Base-by-base conservation (phyloP, 2,329 filamentous ascomycete genomes). In the Alternaria hordeiaustralica region DNA sequence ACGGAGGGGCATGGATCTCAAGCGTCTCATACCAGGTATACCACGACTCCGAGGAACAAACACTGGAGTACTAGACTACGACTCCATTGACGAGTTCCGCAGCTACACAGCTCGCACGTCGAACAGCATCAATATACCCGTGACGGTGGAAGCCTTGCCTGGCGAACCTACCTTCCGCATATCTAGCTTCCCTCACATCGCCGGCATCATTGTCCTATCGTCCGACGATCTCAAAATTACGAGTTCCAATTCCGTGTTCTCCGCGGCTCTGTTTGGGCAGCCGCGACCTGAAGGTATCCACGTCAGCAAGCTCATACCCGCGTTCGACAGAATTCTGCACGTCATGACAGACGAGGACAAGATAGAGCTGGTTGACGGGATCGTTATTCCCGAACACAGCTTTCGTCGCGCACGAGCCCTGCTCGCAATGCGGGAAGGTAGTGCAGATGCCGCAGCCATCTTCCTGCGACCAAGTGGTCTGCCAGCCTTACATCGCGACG, bases 141-240 rank as follows among this genome's bases (percentile, higher is more conserved):
- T 93, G 60, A 92, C 91, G 0, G 86, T 99, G 54, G 89, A 94
- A 63, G 90, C 92, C 74, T 83, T 92, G 3, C 86, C 88, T 33
- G 89, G 87, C 45, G 85, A 90, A 70, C 86, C 88, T 18, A 89
- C 92, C 68, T 87, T 99, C 67, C 89, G 93, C 55, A 88, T 99
- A 46, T 97, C 95, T 15, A 97, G 94, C 76, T 97, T 97, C 69
- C 96, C 96, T 15, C 95, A 99, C 77, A 97, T 99, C 80, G 96
- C 96, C 59, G 96, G 96, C 53, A 97, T 99, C 74, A 90, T 99
- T 75, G 94, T 99, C 9, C 85, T 99, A 12, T 91, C 92, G n/a
- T 91, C 95, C 2, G 83, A 89, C 28, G 89, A 87, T 1, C 85
- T 98, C 67, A 88, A 88, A 54, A 92, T 99, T 72, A 92, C 92